Conservation (phyloP, 2,329 filamentous ascomycete genomes). For the Alternaria gaisen region DNA sequence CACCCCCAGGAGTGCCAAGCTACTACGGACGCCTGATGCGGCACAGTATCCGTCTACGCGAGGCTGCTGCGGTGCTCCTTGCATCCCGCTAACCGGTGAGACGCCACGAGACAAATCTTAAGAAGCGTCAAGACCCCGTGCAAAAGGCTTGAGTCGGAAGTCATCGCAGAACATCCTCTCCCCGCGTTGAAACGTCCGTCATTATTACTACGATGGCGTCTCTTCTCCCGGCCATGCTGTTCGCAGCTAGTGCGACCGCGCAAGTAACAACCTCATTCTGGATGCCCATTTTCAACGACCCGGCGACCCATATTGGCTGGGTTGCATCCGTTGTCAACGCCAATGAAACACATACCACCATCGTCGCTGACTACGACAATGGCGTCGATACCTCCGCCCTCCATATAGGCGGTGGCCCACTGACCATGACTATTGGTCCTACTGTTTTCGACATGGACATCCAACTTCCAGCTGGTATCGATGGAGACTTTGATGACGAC, state of each 20-base stretch:
- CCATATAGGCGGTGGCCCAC: background rate
- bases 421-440: slow-evolving; percentile 1
- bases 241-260: background rate
- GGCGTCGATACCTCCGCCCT: background rate
- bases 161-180: background rate
- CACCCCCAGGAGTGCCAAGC: background rate
- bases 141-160: background rate
- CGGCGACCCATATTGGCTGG: background rate
- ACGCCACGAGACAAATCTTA: background rate
- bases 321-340: background rate
- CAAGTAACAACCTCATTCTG: slow-evolving; percentile 9
- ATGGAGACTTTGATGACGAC: rapidly evolving
- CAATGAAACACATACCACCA: slow-evolving; percentile 1
- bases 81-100: background rate
- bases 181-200: no score
- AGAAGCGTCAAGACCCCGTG: background rate
- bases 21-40: background rate
- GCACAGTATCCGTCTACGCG: background rate
- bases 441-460: background rate
- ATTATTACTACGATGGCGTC: background rate
- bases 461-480: background rate
- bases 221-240: background rate
- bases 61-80: background rate
- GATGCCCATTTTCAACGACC: background rate
- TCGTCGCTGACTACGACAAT: background rate